A percentile compares a stretch with the other conserved stretches of the same genome.
Conservation (phyloP, 345 rosid species). For the Sonneratia alba region DNA sequence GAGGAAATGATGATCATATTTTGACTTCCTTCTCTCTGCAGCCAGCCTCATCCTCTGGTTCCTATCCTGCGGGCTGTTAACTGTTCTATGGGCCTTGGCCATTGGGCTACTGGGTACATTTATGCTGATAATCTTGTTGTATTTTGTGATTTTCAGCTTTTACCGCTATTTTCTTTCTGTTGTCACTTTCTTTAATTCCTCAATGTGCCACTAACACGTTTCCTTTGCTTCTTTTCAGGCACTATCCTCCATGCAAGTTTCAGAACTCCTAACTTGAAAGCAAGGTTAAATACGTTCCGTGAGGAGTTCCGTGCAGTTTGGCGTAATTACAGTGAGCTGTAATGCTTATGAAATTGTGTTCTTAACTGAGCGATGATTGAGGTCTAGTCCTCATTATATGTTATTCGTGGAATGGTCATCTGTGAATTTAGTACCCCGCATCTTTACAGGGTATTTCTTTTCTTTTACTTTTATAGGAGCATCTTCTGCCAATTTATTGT, state of each 20-base stretch:
- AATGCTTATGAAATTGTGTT: constrained; percentile 14
- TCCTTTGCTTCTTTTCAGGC: constrained; percentile 30
- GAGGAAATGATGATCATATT: neutral
- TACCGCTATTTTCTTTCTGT: neutral
- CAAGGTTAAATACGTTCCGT: constrained; percentile 88
- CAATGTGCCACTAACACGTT: constrained; percentile 1
- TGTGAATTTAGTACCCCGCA: neutral
- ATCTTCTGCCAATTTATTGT: neutral
- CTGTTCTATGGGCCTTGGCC: constrained; percentile 72
- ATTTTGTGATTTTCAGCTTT: constrained; percentile 8
- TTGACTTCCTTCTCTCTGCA: constrained; percentile 14
- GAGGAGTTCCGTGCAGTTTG: constrained; percentile 97
- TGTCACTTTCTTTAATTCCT: neutral
- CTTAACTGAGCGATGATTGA: neutral
- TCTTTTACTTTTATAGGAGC: neutral
- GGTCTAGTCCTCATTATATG: neutral
- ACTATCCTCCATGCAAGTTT: constrained; percentile 85
- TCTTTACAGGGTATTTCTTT: neutral
- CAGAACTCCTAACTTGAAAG: constrained; percentile 94
- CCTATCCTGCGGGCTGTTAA: constrained; percentile 73
- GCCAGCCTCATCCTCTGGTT: constrained; percentile 77
- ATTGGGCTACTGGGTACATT: constrained; percentile 69
- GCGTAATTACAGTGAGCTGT: constrained; percentile 96
- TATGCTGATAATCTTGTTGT: neutral
- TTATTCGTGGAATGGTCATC: neutral